Percentiles rank a stretch among this genome's conserved stretches.
Conservation (phyloP, 2,329 filamentous ascomycete genomes). For the Dactylellina sp. region DNA sequence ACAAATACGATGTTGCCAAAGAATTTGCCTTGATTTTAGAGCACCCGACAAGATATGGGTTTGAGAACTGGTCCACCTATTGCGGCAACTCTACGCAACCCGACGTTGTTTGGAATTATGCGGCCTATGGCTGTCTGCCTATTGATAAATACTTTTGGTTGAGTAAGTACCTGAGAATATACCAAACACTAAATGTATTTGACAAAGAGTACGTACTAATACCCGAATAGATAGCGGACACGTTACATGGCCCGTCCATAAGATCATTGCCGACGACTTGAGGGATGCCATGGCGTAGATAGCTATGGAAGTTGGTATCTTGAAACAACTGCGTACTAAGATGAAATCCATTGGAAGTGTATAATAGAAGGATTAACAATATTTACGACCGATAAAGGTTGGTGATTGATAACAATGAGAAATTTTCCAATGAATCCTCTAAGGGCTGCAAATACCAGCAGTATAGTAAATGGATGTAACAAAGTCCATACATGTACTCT, state of each 20-base stretch:
- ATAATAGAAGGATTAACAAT: no score
- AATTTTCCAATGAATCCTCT: no score
- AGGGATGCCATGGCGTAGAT: conserved; percentile 35
- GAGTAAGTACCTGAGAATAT: conserved; percentile 25
- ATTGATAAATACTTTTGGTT: conserved; percentile 53
- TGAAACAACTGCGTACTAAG: no score
- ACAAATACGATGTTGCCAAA: conserved; percentile 38
- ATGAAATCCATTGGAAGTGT: no score
- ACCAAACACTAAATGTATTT: no score
- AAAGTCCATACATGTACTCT: no score
- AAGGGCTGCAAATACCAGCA: no score
- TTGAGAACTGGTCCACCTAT: conserved; percentile 26
- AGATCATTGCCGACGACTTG: conserved; percentile 43
- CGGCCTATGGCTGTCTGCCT: conserved; percentile 37
- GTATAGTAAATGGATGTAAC: no score
- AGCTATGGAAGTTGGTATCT: background rate
- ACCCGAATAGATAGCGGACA: conserved; percentile 30
- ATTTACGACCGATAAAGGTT: no score
- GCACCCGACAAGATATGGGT: conserved; percentile 35
- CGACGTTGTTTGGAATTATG: conserved; percentile 47
- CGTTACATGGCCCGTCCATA: conserved; percentile 23
- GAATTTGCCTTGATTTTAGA: conserved; percentile 40
- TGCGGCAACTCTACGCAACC: conserved; percentile 32
- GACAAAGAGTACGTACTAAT: background rate
- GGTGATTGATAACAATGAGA: no score